Evolutionary conservation across 2,329 filamentous ascomycete genomes (phyloP), one percentile per base, ranked within the genome.

Genomic region (Pseudogymnoascus sp.): DNA sequence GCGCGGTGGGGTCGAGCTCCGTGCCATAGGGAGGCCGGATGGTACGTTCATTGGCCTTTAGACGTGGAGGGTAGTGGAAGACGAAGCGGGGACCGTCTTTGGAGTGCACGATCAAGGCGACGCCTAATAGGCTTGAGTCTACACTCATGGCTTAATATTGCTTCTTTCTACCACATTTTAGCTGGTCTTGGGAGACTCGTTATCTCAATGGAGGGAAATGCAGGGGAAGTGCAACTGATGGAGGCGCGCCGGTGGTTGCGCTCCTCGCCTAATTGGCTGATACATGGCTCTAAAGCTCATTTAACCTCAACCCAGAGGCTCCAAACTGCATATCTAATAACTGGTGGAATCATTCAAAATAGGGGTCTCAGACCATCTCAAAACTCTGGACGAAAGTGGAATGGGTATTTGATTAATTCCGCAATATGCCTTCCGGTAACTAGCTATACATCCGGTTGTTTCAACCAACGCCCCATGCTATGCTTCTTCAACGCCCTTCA

Each of bases 21-120:
- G 72, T 73, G 25, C 70, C 70, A 37, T 69, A 70, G 43, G 69
- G 63, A 11, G 63, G 61, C 41, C 65, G 63, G 11, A 64, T 59
- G 33, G 68, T 63, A 20, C 73, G 68, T 61, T 74, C 70, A 38
- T 74, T 66, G 35, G 72, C 72, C 61, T 77, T 74, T 65, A 79
- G 73, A 69, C 77, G 74, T 67, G 86, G 81, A n/a, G 91, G 91
- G 70, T 94, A 94, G 74, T 96, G 90, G 74, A 92, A 96, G 68
- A 94, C 88, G 68, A 94, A 88, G 65, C 86, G 85, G 28, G 91
- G 89, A 14, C 91, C 90, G 67, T 90, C 88, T 66, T 88, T 85
- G 35, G 88, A 89, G 66, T 88, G 66, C 38, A 72, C 69, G 16
- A 70, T 65, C 11, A 73, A 62, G 2, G 67, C 67, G 41, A 73